These are phyloP conservation scores for Funneliformis mosseae DNA, from an alignment of 192 early-diverging fungal genomes.

Conservation along the genomic window DNA sequence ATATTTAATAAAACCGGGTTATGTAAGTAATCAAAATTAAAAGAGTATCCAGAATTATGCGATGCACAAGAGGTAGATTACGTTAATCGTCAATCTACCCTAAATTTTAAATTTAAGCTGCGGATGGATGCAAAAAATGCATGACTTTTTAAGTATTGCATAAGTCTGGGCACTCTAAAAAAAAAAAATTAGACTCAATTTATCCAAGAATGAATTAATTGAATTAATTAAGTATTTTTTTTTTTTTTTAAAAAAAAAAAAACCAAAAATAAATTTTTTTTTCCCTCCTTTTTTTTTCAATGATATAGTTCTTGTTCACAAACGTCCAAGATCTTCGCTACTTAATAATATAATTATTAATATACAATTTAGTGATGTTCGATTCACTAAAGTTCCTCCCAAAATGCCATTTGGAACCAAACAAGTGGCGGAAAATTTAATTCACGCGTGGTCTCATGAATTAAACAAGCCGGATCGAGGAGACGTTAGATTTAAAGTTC, in stretches of 20 bases:
- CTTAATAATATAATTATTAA: background rate
- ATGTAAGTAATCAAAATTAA: background rate
- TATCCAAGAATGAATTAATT: too few species aligned
- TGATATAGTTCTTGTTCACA: background rate
- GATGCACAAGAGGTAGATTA: too few species aligned
- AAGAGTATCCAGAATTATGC: too few species aligned
- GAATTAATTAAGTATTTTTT: too few species aligned
- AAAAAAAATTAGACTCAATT: too few species aligned
- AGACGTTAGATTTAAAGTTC: slow-evolving; percentile 29
- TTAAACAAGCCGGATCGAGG: slow-evolving; percentile 1
- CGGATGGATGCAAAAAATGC: too few species aligned
- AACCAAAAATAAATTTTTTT: background rate
- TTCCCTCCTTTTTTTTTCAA: too few species aligned
- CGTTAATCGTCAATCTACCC: too few species aligned
- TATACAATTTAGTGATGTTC: background rate
- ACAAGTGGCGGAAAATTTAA: slow-evolving; percentile 3
- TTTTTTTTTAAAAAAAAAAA: too few species aligned
- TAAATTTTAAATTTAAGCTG: too few species aligned
- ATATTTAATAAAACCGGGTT: background rate
- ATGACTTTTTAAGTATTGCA: too few species aligned
- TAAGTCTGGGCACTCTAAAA: too few species aligned
- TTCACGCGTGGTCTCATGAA: slow-evolving; percentile 12
- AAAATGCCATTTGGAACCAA: background rate
- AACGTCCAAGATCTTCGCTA: background rate
- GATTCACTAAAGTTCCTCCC: background rate